These are phyloP conservation scores for Fusarium sp. DNA, from an alignment of 2,329 filamentous ascomycete species.

Conservation along the genomic window DNA sequence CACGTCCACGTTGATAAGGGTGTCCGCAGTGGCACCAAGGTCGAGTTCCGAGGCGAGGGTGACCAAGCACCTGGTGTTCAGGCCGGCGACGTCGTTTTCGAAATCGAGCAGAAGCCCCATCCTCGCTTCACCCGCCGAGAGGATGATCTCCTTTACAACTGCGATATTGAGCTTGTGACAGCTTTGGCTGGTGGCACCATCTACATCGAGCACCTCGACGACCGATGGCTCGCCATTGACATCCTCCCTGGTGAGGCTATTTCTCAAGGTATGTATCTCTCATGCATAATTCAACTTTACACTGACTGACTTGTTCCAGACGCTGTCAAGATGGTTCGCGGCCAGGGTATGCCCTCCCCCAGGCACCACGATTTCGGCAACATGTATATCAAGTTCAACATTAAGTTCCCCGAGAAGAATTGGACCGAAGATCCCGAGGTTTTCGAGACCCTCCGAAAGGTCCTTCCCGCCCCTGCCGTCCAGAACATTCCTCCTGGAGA, in stretches of 20 bases:
- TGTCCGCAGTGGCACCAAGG: constrained; percentile 92
- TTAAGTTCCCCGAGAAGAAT: constrained; percentile 92
- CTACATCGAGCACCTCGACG: constrained; percentile 95
- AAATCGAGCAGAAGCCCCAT: constrained; percentile 99
- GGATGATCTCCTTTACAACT: constrained; percentile 94
- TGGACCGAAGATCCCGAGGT: constrained; percentile 74
- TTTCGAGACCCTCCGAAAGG: constrained; percentile 82
- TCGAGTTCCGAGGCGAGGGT: constrained; percentile 96
- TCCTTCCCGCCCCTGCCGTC: constrained; percentile 77
- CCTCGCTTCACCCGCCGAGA: constrained; percentile 93
- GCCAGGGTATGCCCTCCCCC: constrained; percentile 96
- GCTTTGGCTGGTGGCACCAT: constrained; percentile 92
- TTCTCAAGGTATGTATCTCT: constrained; percentile 76
- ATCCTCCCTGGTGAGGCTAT: constrained; percentile 96
- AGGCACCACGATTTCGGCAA: constrained; percentile 96
- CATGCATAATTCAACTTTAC: background rate
- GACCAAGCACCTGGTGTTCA: constrained; percentile 94
- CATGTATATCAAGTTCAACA: constrained; percentile 95
- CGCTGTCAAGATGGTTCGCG: constrained; percentile 91
- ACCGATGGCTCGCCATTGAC: constrained; percentile 93
- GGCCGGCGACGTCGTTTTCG: constrained; percentile 96
- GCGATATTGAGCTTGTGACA: constrained; percentile 94
- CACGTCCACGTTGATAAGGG: constrained; percentile 98
- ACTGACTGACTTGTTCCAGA: constrained; percentile 63
- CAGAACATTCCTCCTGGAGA: constrained; percentile 78